Percentiles rank a stretch among this genome's conserved stretches.
These are phyloP conservation scores for Microsporum canis DNA, from an alignment of 2,329 filamentous ascomycete species.

Conservation along the genomic window DNA sequence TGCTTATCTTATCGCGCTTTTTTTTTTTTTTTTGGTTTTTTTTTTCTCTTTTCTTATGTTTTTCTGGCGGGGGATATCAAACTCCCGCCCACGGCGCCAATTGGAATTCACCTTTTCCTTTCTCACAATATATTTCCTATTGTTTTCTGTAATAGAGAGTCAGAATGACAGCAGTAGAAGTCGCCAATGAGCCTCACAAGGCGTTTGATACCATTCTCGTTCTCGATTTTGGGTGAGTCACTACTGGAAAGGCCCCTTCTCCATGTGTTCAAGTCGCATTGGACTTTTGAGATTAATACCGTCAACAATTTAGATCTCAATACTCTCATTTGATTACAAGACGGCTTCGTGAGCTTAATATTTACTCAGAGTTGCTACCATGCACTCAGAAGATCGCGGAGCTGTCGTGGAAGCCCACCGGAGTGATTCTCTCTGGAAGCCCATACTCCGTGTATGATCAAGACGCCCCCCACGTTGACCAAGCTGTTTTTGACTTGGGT, in stretches of 20 bases:
- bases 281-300: neutral
- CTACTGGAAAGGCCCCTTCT: neutral
- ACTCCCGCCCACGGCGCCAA: constrained; percentile 4
- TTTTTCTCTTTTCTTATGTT: neutral
- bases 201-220: constrained; percentile 23
- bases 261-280: neutral
- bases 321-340: constrained; percentile 11
- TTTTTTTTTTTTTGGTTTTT: neutral
- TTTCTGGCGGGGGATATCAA: constrained; percentile 3
- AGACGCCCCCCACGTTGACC: constrained; percentile 67
- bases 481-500: constrained; percentile 63
- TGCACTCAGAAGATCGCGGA: constrained; percentile 73
- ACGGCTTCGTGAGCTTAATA: constrained; percentile 51
- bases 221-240: constrained; percentile 12
- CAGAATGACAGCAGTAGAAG: constrained; percentile 15
- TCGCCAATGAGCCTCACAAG: constrained; percentile 20
- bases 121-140: neutral
- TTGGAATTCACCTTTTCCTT: neutral
- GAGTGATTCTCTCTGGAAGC: constrained; percentile 66
- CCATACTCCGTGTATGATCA: constrained; percentile 71
- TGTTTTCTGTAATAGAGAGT: neutral
- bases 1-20: constrained; percentile 5
- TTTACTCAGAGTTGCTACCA: constrained; percentile 80
- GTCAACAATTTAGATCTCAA: constrained; percentile 7
- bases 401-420: constrained; percentile 67